Base-by-base conservation (phyloP, 2,329 filamentous ascomycete genomes). In the Nemania bipapillata region DNA sequence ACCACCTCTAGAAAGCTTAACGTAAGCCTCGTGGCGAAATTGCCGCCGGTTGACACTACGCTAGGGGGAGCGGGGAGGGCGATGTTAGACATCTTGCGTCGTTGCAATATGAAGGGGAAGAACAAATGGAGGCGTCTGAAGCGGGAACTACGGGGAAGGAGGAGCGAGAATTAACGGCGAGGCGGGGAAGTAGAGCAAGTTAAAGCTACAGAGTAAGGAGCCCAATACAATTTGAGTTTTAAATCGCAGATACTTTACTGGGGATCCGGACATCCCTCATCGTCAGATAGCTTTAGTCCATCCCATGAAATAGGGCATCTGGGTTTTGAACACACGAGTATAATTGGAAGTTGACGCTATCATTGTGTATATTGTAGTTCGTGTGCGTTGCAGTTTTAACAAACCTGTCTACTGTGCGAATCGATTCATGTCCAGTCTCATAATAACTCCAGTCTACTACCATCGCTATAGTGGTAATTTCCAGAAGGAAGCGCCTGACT, bases 381-480 rank as follows among this genome's bases (percentile, higher is more conserved):
- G 58, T 58, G 40, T 55, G 55, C 30, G 7, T 26, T 15, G 4
- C 61, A 28, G 35, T 40, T 54, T 35, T 35, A 47, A 40, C 32
- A 28, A 40, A 65, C 47, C 49, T 54, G 63, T 70, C 69, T 69
- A 69, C 32, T 37, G 28, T 56, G 20, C 12, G 47, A 65, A 60
- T 62, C 28, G 45, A 40, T 60, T 54, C 24, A 59, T 70, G 65
- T 69, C 63, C 66, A 69, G 64, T 63, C 59, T 66, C 65, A 55
- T 56, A 35, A 62, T 22, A 66, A 71, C 68, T 50, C 68, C 65
- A 61, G 32, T 32, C 30, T 24, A 45, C 53, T 59, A 45, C 58
- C 58, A 59, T 56, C 45, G 8, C 15, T 42, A 35, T 63, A 52
- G 30, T 49, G 40, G 55, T 45, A 30, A 47, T 47, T 42, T 55